Conservation (phyloP, 2,329 filamentous ascomycete genomes). For the Parascedosporium putredinis region DNA sequence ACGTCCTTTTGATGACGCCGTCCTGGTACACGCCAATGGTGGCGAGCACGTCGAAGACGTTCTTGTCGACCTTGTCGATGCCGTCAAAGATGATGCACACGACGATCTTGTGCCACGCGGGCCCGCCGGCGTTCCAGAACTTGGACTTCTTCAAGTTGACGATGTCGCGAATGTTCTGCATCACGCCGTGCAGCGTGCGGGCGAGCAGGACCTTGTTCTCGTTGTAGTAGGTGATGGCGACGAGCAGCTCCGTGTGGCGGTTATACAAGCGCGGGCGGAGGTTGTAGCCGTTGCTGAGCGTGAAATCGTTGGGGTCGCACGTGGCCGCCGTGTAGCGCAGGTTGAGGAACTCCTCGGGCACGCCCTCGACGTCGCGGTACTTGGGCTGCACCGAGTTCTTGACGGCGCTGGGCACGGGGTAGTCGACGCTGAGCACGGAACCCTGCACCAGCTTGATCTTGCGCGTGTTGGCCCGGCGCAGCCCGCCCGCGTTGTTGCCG, state of each 20-base stretch:
- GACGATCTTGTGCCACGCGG: conserved; percentile 98
- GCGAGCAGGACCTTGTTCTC: conserved; percentile 92
- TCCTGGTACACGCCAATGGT: conserved; percentile 96
- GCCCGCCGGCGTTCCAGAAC: conserved; percentile 98
- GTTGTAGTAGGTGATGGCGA: conserved; percentile 98
- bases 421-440: conserved; percentile 91
- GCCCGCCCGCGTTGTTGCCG: conserved; percentile 42
- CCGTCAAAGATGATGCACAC: conserved; percentile 95
- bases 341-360: conserved; percentile 93
- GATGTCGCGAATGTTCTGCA: conserved; percentile 98
- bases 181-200: conserved; percentile 90
- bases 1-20: conserved; percentile 98
- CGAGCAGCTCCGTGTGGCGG: conserved; percentile 90
- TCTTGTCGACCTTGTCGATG: conserved; percentile 96
- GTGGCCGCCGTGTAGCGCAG: conserved; percentile 98
- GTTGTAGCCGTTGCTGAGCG: conserved; percentile 97
- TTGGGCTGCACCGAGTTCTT: conserved; percentile 92
- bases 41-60: conserved; percentile 81
- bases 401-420: conserved; percentile 93
- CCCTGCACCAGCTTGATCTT: conserved; percentile 99
- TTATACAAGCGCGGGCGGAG: conserved; percentile 97
- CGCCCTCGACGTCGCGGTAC: conserved; percentile 83
- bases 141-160: conserved; percentile 98
- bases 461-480: conserved; percentile 88
- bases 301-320: conserved; percentile 97